Base-by-base conservation (phyloP, 441 rosid species). In the Erodium chrysanthum region DNA sequence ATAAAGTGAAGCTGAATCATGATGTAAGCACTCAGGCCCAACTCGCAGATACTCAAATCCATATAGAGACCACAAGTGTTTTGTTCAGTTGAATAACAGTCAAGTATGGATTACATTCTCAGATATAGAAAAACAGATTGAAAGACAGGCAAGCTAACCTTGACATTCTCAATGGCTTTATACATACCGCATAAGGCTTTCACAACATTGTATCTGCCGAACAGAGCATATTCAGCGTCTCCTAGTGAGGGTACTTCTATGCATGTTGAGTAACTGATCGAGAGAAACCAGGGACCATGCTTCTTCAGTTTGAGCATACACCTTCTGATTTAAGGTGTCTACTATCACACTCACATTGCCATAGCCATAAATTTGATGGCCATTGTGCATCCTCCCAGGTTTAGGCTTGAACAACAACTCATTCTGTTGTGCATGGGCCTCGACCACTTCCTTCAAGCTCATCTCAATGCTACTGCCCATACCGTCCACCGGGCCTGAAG, bases 331-430 rank as follows among this genome's bases (percentile, higher is more conserved):
- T 65, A 86, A 69, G 2, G 98, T 67, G 73, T 93, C 97, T 46
- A 89, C 78, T 48, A 84, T 75, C 40, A 90, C 79, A 73, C 90
- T 90, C 37, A 89, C 80, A 71, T 85, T 89, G 42, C 97, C 98
- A 71, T 88, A 93, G 63, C 90, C 91, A 64, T 90, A 90, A 64
- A 93, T 84, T 81, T 89, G 98, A 64, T 83, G 90, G 18, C 98
- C 97, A 27, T 86, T 79, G 74, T 87, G 85, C 79, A 68, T 84
- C 80, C 96, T 84, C n/a, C 89, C 87, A 44, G 89, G 90, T 71
- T 93, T 93, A 14, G 88, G 91, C 74, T 75, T 86, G 71, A 92
- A 90, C 48, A 84, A 80, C 75, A 92, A 78, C 68, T 88, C 92
- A 21, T 90, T 76, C 69, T 88, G 86, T 68, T 84, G 96, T 0